phyloP scores from a whole-genome alignment of 164 flowering plant species.

The Piper betle region DNA sequence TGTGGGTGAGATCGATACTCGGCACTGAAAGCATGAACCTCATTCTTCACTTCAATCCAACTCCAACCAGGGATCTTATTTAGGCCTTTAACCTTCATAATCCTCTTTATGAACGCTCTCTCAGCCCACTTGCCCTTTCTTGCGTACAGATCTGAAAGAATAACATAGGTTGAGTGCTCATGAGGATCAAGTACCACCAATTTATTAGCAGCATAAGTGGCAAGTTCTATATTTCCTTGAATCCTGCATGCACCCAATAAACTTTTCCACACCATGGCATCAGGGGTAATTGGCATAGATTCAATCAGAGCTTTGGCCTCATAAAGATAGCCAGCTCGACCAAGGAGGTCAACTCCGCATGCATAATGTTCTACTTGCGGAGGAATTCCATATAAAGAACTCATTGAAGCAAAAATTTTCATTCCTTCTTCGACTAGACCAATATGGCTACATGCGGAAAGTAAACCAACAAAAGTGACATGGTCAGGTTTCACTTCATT shows the following conservation, averaged over 20 bases:
- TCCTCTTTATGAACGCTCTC: constrained; percentile 45
- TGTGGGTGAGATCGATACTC: constrained; percentile 49
- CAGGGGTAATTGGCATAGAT: constrained; percentile 68
- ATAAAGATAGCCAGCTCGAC: constrained; percentile 57
- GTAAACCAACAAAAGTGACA: constrained; percentile 68
- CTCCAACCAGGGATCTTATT: constrained; percentile 88
- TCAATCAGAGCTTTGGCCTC: constrained; percentile 51
- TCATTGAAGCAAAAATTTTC: constrained; percentile 41
- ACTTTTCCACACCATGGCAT: constrained; percentile 69
- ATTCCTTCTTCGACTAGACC: constrained; percentile 62
- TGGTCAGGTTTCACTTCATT: constrained; percentile 54
- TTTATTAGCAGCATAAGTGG: constrained; percentile 35
- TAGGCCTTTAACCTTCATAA: constrained; percentile 71
- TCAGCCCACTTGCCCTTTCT: constrained; percentile 59
- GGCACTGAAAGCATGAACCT: constrained; percentile 65
- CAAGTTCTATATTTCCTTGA: constrained; percentile 58
- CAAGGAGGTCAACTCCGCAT: constrained; percentile 67
- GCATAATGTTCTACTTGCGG: constrained; percentile 84
- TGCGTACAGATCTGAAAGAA: constrained; percentile 65
- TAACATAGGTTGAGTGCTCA: constrained; percentile 74
- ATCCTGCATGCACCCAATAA: constrained; percentile 66
- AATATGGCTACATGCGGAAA: constrained; percentile 80
- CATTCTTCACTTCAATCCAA: constrained; percentile 63
- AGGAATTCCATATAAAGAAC: constrained; percentile 41
- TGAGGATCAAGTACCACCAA: constrained; percentile 54